Conservation (phyloP, 345 rosid species). For the Microthlaspi erraticum region DNA sequence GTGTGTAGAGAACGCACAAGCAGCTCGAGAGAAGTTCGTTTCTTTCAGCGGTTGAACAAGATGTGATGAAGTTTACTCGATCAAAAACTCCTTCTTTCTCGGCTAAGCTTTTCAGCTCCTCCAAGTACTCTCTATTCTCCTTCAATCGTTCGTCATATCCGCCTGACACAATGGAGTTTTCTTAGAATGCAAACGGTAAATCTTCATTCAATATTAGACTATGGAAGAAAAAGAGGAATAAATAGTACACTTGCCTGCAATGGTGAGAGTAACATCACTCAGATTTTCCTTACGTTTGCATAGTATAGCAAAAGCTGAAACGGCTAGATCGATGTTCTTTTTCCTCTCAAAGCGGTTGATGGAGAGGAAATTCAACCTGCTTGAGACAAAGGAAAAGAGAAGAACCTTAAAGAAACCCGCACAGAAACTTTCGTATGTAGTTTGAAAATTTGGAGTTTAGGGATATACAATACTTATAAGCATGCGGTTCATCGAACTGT, state of each 20-base stretch:
- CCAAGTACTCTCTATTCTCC: constrained; percentile 87
- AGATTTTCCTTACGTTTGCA: constrained; percentile 50
- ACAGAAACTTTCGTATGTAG: not conserved
- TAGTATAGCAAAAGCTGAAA: constrained; percentile 82
- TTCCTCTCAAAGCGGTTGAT: constrained; percentile 92
- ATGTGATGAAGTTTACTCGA: constrained; percentile 67
- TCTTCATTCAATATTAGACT: not conserved
- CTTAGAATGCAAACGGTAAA: constrained; percentile 25
- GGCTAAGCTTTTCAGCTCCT: constrained; percentile 71
- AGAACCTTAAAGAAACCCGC: not conserved
- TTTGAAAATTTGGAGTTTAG: constrained; percentile 36
- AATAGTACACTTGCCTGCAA: constrained; percentile 65
- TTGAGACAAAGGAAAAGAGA: constrained; percentile 40
- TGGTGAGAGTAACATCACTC: constrained; percentile 61
- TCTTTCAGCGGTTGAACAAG: constrained; percentile 89
- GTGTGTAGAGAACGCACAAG: constrained; percentile 83
- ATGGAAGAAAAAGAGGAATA: constrained; percentile 1
- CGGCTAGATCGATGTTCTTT: constrained; percentile 85
- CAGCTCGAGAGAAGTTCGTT: constrained; percentile 77
- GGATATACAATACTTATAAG: constrained; percentile 61
- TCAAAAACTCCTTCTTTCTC: constrained; percentile 64
- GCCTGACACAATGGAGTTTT: constrained; percentile 52
- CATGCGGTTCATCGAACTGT: constrained; percentile 66
- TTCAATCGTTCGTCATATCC: constrained; percentile 78
- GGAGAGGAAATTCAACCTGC: constrained; percentile 84